Conservation (phyloP, 371 early-diverging fungal species). For the Mortierella sp. region DNA sequence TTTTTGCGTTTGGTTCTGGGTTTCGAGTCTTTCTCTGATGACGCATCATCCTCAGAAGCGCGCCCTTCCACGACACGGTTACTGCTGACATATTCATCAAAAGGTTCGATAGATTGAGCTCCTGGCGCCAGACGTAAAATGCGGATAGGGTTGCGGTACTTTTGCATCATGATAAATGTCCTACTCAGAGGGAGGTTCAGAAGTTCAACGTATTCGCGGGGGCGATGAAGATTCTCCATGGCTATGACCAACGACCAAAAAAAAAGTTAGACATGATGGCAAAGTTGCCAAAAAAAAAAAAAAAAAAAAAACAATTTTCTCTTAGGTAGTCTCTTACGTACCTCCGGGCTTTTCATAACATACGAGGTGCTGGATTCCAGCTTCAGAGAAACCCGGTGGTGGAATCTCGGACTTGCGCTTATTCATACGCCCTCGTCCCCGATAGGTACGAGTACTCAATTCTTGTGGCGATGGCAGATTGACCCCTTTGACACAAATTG, state of each 20-base stretch:
- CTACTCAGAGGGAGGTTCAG: conserved; percentile 28
- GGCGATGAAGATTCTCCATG: conserved; percentile 26
- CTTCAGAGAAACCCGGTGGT: conserved; percentile 1
- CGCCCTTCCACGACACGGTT: conserved; percentile 21
- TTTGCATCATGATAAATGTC: conserved; percentile 32
- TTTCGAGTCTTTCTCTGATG: neutral
- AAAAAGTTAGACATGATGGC: too few species aligned
- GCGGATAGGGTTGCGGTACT: conserved; percentile 15
- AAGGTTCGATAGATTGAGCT: conserved; percentile 9
- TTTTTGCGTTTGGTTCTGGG: neutral
- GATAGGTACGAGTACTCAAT: neutral
- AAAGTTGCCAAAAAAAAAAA: too few species aligned
- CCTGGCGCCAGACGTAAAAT: conserved; percentile 5
- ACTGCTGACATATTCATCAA: conserved; percentile 24
- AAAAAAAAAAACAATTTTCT: too few species aligned
- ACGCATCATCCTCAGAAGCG: neutral
- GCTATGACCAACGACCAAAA: neutral
- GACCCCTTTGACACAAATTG: conserved; percentile 60
- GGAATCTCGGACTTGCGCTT: neutral
- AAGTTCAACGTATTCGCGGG: conserved; percentile 31
- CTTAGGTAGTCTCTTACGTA: too few species aligned
- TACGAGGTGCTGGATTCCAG: conserved; percentile 29
- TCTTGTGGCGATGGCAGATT: conserved; percentile 14
- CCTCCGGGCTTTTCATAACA: conserved; percentile 40
- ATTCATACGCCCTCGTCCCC: neutral